Evolutionary conservation across 257 asterid species (phyloP).

Genomic region (Penstemon newberryi): DNA sequence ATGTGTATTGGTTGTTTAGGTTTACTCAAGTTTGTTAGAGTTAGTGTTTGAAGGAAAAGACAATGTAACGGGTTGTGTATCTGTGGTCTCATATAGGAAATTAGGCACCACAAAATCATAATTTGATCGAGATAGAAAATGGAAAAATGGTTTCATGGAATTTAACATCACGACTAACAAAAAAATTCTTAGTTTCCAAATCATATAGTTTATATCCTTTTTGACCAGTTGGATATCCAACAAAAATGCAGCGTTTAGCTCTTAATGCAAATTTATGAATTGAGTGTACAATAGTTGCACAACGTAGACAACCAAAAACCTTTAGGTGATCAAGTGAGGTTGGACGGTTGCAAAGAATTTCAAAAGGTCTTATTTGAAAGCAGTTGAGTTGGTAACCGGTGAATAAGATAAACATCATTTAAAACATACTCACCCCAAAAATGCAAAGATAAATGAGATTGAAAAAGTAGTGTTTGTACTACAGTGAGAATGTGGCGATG

Average conservation of each 20-base stretch:
- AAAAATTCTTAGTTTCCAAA: neutral
- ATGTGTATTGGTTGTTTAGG: no score
- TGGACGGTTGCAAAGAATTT: neutral
- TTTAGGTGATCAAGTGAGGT: conserved; percentile 6
- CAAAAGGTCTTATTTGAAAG: conserved; percentile 13
- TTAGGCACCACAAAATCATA: neutral
- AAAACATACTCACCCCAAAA: neutral
- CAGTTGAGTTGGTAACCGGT: conserved; percentile 1
- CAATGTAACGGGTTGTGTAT: no score
- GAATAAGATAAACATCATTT: neutral
- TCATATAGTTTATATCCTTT: conserved; percentile 19
- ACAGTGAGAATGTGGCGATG: no score
- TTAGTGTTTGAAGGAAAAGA: no score
- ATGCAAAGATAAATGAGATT: no score
- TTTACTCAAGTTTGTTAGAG: no score
- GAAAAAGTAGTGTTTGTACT: no score
- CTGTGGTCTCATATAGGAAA: no score
- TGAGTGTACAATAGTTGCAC: conserved; percentile 14
- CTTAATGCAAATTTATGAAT: conserved; percentile 5
- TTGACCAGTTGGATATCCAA: neutral
- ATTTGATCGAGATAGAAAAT: neutral
- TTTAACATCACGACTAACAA: conserved; percentile 1
- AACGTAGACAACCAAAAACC: conserved; percentile 23
- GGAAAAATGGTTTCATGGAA: conserved; percentile 5
- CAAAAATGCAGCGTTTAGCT: conserved; percentile 11